These are phyloP conservation scores for Schwanniomyces pseudopolymorphus DNA, from an alignment of 805 yeast species.

Conservation along the genomic window DNA sequence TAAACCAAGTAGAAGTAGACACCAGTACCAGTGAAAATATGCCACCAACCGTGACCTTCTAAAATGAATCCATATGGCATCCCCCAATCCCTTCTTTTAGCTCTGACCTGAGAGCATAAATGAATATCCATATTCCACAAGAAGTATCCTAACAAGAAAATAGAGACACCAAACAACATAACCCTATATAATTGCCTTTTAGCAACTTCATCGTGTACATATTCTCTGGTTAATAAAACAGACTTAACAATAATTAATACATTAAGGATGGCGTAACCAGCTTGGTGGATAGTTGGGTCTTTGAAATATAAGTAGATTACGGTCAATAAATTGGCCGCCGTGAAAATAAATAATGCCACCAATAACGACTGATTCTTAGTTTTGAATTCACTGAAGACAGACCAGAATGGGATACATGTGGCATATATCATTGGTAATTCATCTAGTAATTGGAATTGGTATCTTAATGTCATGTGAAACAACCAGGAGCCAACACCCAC, in stretches of 20 bases:
- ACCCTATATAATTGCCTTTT: constrained; percentile 52
- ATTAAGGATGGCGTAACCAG: constrained; percentile 77
- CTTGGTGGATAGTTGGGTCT: constrained; percentile 88
- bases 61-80: constrained; percentile 82
- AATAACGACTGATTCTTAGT: constrained; percentile 35
- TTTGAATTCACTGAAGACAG: constrained; percentile 63
- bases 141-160: constrained; percentile 72
- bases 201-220: constrained; percentile 52
- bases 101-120: constrained; percentile 60
- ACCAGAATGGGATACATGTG: constrained; percentile 92
- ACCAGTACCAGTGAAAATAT: constrained; percentile 79
- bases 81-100: constrained; percentile 63
- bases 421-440: constrained; percentile 98
- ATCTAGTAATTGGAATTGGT: constrained; percentile 87
- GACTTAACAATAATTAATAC: constrained; percentile 69
- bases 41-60: constrained; percentile 99
- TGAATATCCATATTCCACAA: constrained; percentile 91
- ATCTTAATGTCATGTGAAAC: constrained; percentile 92
- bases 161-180: constrained; percentile 57
- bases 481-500: constrained; percentile 95
- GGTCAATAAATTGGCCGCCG: constrained; percentile 63
- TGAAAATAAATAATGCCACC: constrained; percentile 48
- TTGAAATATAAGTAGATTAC: constrained; percentile 67
- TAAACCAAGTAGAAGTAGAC: constrained; percentile 83
- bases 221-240: constrained; percentile 44